Evolutionary conservation across 306 rosid species (phyloP).

Genomic region (Corylus americana): DNA sequence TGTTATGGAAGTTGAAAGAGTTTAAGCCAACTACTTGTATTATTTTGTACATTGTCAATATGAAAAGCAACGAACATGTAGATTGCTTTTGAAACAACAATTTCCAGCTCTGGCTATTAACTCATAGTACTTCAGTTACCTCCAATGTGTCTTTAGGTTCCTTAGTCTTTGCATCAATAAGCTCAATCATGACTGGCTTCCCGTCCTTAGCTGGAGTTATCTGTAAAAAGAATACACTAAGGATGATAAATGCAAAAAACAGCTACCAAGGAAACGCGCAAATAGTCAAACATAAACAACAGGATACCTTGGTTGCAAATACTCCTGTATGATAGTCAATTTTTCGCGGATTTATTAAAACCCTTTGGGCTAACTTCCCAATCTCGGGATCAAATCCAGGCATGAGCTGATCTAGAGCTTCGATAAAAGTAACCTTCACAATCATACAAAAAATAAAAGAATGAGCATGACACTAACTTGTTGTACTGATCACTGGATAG

Average conservation of each 20-base stretch:
- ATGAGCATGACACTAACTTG: conserved; percentile 4
- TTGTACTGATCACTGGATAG: conserved; percentile 2
- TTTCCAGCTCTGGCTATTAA: background rate
- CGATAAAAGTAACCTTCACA: conserved; percentile 88
- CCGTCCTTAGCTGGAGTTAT: conserved; percentile 99
- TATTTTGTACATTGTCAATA: background rate
- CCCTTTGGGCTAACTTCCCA: conserved; percentile 95
- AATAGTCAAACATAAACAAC: conserved; percentile 30
- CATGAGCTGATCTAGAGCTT: conserved; percentile 98
- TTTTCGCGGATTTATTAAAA: conserved; percentile 84
- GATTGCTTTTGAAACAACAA: background rate
- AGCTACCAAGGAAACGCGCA: conserved; percentile 11
- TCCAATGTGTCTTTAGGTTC: conserved; percentile 88
- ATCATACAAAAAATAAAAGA: conserved; percentile 20
- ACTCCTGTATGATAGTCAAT: conserved; percentile 96
- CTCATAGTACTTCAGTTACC: conserved; percentile 46
- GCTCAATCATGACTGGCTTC: conserved; percentile 88
- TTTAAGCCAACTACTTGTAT: background rate
- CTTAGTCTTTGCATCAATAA: conserved; percentile 94
- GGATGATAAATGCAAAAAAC: conserved; percentile 14
- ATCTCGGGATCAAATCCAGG: conserved; percentile 99
- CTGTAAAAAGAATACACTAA: conserved; percentile 40
- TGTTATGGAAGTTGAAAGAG: background rate
- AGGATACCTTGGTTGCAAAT: conserved; percentile 87
- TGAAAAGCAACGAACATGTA: background rate